Percentiles rank a stretch among this genome's conserved stretches.
These are phyloP conservation scores for Pseudopediastrum boryanum DNA, from an alignment of 139 green algal genomes.

Conservation along the genomic window DNA sequence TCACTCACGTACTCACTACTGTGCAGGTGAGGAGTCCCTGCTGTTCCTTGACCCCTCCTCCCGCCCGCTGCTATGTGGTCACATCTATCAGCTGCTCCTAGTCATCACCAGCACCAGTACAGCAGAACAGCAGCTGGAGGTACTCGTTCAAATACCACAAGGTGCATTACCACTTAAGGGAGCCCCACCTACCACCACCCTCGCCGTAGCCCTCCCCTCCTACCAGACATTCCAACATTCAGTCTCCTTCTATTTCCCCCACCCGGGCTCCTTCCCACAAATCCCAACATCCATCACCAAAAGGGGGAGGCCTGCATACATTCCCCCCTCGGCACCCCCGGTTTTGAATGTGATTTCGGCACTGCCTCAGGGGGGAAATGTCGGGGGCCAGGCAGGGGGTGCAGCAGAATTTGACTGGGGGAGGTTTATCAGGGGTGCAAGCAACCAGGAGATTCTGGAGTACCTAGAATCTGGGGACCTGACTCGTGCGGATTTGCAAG, in stretches of 20 bases:
- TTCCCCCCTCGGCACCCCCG: not conserved
- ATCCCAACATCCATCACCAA: not conserved
- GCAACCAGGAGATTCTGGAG: constrained; percentile 1
- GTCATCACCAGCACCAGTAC: constrained; percentile 8
- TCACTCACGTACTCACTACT: no score
- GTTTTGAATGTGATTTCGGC: not conserved
- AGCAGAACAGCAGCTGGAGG: constrained; percentile 16
- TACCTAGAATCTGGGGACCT: constrained; percentile 23
- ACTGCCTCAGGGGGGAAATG: not conserved
- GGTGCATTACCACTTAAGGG: not conserved
- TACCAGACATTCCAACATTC: not conserved
- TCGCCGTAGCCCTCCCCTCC: not conserved
- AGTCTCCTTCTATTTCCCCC: constrained; percentile 22
- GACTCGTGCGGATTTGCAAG: not conserved
- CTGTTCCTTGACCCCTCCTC: constrained; percentile 1
- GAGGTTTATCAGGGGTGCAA: not conserved
- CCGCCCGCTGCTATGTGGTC: constrained; percentile 18
- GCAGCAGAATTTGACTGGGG: not conserved
- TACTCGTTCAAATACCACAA: constrained; percentile 18
- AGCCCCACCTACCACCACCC: not conserved
- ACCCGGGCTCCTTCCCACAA: not conserved
- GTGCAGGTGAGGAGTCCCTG: constrained; percentile 26
- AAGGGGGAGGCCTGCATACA: constrained; percentile 4
- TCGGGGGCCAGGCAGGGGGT: constrained; percentile 8
- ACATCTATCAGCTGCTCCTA: not conserved